phyloP scores from a whole-genome alignment of 108 stramenopile species.

The Thalassiosira profunda region DNA sequence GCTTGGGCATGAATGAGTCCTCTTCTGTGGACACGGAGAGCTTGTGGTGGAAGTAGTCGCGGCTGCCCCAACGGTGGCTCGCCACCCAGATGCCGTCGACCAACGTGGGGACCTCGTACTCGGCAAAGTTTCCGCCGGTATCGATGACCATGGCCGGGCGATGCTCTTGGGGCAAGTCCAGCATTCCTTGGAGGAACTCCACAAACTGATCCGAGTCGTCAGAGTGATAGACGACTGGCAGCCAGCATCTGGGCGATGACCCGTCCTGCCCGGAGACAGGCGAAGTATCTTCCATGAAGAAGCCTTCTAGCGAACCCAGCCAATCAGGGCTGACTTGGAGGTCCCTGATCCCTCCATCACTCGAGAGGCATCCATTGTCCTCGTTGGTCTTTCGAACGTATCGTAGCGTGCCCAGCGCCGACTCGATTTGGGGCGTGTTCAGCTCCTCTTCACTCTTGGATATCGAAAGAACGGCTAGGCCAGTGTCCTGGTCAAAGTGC shows the following conservation, averaged over 20 bases:
- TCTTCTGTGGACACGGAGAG: not conserved
- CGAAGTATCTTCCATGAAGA: not conserved
- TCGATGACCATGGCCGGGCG: not conserved
- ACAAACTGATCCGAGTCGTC: not conserved
- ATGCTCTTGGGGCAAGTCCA: not conserved
- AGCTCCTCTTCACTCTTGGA: not conserved
- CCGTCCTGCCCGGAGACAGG: not conserved
- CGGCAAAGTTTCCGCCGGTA: not conserved
- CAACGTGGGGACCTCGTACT: not conserved
- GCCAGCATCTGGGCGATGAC: not conserved
- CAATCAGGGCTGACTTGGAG: too few relatives aligned
- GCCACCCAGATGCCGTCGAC: constrained; percentile 10
- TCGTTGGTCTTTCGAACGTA: constrained; percentile 19
- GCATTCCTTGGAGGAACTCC: not conserved
- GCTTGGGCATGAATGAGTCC: not conserved
- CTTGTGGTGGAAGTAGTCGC: constrained; percentile 8
- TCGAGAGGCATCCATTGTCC: constrained; percentile 15
- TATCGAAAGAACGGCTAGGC: constrained; percentile 22
- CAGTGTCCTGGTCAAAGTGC: constrained; percentile 19
- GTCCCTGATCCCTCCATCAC: not conserved
- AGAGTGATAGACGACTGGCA: not conserved
- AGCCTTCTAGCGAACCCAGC: too few relatives aligned
- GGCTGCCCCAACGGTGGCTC: not conserved
- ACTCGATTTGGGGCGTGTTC: constrained; percentile 5
- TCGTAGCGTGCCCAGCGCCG: constrained; percentile 9